A percentile compares a stretch with the other conserved stretches of the same genome.
Evolutionary conservation across 2,329 filamentous ascomycete genomes (phyloP).

Genomic region (Colletotrichum spinosum): DNA sequence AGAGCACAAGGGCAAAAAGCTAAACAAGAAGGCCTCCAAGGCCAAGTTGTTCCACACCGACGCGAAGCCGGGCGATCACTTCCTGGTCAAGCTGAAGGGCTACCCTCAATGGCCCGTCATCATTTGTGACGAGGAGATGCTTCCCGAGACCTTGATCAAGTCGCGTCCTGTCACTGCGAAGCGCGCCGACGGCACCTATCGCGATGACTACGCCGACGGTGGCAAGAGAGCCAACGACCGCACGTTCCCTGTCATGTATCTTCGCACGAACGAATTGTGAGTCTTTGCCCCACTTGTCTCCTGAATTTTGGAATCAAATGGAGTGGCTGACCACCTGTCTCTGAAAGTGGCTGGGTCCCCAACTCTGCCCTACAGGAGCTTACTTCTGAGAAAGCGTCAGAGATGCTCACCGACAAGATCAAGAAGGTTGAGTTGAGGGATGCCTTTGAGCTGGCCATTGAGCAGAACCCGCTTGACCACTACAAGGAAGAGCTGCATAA

Average conservation of each 20-base stretch:
- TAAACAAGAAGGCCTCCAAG: conserved; percentile 87
- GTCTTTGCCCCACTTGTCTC: conserved; percentile 51
- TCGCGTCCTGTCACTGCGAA: conserved; percentile 86
- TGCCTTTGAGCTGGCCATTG: conserved; percentile 83
- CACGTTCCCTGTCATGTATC: conserved; percentile 94
- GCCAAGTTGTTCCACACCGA: conserved; percentile 78
- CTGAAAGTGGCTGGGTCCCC: conserved; percentile 84
- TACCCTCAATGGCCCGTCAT: conserved; percentile 95
- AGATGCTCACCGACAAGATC: conserved; percentile 79
- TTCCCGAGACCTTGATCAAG: conserved; percentile 81
- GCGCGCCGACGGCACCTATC: conserved; percentile 85
- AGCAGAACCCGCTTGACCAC: conserved; percentile 80
- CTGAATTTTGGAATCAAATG: background rate
- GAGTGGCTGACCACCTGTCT: conserved; percentile 15
- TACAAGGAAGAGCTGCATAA: conserved; percentile 85
- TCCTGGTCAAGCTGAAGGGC: conserved; percentile 92
- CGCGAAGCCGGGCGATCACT: conserved; percentile 91
- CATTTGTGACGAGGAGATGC: conserved; percentile 93
- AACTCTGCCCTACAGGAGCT: conserved; percentile 87
- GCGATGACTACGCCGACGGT: conserved; percentile 87
- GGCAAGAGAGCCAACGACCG: conserved; percentile 88
- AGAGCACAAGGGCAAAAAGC: conserved; percentile 79
- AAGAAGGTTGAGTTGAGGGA: conserved; percentile 77
- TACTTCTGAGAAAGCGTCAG: conserved; percentile 76
- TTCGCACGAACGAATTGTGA: conserved; percentile 97